A percentile compares a stretch with the other conserved stretches of the same genome.
These are phyloP conservation scores for Platanthera zijinensis DNA, from an alignment of 106 monocot species.

Conservation along the genomic window DNA sequence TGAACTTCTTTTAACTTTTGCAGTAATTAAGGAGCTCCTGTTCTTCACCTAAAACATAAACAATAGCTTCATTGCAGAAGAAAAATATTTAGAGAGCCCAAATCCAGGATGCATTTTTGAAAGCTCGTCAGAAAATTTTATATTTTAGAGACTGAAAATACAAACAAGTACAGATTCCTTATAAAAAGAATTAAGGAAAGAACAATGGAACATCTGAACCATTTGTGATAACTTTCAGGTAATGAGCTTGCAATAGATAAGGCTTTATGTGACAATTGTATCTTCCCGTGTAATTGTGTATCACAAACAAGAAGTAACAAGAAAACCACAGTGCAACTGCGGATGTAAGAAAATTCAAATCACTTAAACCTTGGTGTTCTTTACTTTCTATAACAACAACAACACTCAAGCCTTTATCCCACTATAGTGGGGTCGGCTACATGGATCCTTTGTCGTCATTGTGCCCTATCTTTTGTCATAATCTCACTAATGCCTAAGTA, in stretches of 20 bases:
- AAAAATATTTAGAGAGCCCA: not conserved
- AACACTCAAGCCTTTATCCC: too few relatives aligned
- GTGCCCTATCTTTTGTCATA: too few relatives aligned
- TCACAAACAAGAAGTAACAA: too few relatives aligned
- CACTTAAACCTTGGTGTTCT: too few relatives aligned
- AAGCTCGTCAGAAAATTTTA: not conserved
- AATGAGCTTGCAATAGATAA: not conserved
- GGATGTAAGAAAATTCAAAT: too few relatives aligned
- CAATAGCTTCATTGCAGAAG: constrained; percentile 3
- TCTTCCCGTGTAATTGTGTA: too few relatives aligned
- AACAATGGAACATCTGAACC: not conserved
- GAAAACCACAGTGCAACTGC: too few relatives aligned
- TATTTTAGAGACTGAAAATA: not conserved
- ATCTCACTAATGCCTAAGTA: too few relatives aligned
- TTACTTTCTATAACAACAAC: too few relatives aligned
- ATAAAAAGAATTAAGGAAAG: not conserved
- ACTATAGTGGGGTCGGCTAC: too few relatives aligned
- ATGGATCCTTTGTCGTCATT: too few relatives aligned
- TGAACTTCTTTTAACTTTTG: constrained; percentile 14
- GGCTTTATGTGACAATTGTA: not conserved
- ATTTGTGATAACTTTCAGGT: too few relatives aligned
- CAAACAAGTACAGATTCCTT: not conserved
- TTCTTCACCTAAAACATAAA: constrained; percentile 36
- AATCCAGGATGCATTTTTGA: not conserved
- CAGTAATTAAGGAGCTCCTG: constrained; percentile 13